Percentiles rank a stretch among this genome's conserved stretches.
Evolutionary conservation across 2,329 filamentous ascomycete species (phyloP).

Genomic region (Chrysoporthe puriensis): DNA sequence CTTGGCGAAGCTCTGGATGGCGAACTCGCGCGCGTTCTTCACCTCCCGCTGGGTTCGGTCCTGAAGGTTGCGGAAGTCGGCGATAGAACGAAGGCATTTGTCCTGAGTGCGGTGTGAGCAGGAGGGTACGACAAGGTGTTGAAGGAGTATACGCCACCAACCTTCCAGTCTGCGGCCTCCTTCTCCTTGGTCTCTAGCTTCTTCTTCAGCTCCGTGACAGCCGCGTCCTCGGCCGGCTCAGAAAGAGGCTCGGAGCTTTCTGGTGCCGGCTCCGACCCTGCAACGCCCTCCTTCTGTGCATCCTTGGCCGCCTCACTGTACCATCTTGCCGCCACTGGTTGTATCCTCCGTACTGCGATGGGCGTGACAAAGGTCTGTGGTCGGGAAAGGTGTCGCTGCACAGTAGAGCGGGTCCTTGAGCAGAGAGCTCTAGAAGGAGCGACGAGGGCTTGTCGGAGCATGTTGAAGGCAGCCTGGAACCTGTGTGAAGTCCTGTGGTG

Average conservation of each 20-base stretch:
- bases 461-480: slow-evolving; percentile 33
- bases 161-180: slow-evolving; percentile 78
- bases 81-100: slow-evolving; percentile 89
- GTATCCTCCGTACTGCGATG: slow-evolving; percentile 38
- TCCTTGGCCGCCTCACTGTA: slow-evolving; percentile 46
- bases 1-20: slow-evolving; percentile 92
- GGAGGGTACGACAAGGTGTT: not conserved
- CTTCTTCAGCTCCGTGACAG: slow-evolving; percentile 52
- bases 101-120: slow-evolving; percentile 61
- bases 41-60: slow-evolving; percentile 91
- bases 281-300: slow-evolving; percentile 34
- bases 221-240: slow-evolving; percentile 29
- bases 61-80: slow-evolving; percentile 97
- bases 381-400: slow-evolving; percentile 41
- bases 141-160: slow-evolving; percentile 45
- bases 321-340: slow-evolving; percentile 47
- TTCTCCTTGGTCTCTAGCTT: slow-evolving; percentile 56
- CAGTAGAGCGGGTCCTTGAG: slow-evolving; percentile 43
- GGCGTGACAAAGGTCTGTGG: slow-evolving; percentile 45
- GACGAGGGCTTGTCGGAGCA: slow-evolving; percentile 52
- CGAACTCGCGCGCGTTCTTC: slow-evolving; percentile 85
- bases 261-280: slow-evolving; percentile 35
- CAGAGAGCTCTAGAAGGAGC: slow-evolving; percentile 50
- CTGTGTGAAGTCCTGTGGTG: slow-evolving; percentile 16
- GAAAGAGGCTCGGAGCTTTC: slow-evolving; percentile 33